phyloP scores from a whole-genome alignment of 2,329 filamentous ascomycete species.

The Clonostachys solani region DNA sequence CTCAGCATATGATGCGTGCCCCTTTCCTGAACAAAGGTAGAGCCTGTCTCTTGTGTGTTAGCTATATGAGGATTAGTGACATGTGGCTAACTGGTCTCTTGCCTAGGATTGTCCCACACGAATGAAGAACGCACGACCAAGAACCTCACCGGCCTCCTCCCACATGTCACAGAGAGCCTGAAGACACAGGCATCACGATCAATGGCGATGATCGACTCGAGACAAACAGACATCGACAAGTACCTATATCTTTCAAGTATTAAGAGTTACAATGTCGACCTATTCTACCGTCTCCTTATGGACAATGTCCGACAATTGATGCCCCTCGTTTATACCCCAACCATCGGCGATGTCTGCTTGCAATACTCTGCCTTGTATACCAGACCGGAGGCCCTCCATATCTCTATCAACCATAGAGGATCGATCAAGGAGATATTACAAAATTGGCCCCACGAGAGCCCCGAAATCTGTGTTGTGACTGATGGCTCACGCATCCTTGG shows the following conservation, averaged over 20 bases:
- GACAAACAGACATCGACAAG: conserved; percentile 71
- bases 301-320: conserved; percentile 75
- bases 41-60: too few relatives aligned
- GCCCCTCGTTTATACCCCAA: conserved; percentile 82
- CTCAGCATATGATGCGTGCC: too few relatives aligned
- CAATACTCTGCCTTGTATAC: conserved; percentile 96
- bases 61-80: too few relatives aligned
- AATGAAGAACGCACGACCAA: conserved; percentile 59
- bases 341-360: conserved; percentile 92
- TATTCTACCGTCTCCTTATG: conserved; percentile 80
- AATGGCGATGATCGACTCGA: conserved; percentile 69
- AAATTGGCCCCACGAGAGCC: conserved; percentile 88
- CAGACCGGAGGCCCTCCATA: conserved; percentile 90
- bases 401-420: conserved; percentile 91
- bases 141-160: conserved; percentile 63
- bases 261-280: conserved; percentile 71
- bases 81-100: not conserved
- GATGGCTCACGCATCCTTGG: conserved; percentile 92
- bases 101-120: conserved; percentile 56
- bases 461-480: conserved; percentile 95
- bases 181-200: conserved; percentile 60
- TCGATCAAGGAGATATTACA: conserved; percentile 82
- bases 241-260: conserved; percentile 77
- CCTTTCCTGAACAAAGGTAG: too few relatives aligned
- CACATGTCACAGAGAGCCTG: conserved; percentile 58